These are phyloP conservation scores for Hanseniaspora pseudoguilliermondii DNA, from an alignment of 805 yeast species.

Conservation along the genomic window DNA sequence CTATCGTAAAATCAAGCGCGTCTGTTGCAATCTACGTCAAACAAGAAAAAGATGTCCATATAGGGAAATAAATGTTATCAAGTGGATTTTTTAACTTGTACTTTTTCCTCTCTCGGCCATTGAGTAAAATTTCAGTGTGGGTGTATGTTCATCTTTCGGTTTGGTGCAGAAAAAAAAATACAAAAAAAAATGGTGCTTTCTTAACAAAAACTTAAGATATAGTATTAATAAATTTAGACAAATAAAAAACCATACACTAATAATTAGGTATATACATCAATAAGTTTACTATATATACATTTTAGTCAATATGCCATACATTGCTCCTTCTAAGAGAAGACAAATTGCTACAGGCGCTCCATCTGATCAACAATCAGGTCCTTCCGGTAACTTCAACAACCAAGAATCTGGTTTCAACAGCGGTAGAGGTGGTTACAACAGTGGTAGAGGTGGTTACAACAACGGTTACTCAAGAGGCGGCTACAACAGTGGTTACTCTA, in stretches of 20 bases:
- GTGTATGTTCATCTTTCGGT: no score
- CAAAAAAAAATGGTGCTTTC: no score
- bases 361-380: background rate
- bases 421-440: constrained; percentile 17
- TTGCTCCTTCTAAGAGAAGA: constrained; percentile 39
- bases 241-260: background rate
- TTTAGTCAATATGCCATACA: constrained; percentile 17
- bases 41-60: background rate
- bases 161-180: no score
- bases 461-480: constrained; percentile 22
- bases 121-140: background rate
- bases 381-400: constrained; percentile 9
- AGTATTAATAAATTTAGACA: no score
- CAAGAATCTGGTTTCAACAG: constrained; percentile 8
- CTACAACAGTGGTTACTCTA: constrained; percentile 29
- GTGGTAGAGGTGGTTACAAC: constrained; percentile 21
- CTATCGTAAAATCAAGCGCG: background rate
- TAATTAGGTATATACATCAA: background rate
- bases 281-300: background rate
- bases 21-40: background rate
- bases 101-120: no score
- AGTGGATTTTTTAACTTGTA: background rate
- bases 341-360: constrained; percentile 15
- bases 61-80: background rate
- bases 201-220: no score